Percentiles rank a stretch among this genome's conserved stretches.
These are phyloP conservation scores for Cercophora samala DNA, from an alignment of 495 filamentous ascomycete genomes.

Conservation along the genomic window DNA sequence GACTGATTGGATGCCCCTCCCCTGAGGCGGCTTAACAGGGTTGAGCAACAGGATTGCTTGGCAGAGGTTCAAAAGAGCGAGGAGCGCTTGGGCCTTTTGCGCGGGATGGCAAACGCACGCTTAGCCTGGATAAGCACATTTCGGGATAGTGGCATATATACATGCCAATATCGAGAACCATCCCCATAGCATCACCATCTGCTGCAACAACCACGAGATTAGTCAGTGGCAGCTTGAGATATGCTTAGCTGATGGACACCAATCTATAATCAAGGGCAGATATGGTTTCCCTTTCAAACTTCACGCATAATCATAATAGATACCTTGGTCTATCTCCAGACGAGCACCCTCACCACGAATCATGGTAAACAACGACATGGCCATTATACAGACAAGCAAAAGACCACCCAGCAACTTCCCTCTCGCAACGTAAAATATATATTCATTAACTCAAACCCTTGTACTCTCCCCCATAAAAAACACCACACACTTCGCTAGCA, in stretches of 20 bases:
- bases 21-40: background rate
- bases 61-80: background rate
- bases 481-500: background rate
- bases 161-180: background rate
- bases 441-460: background rate
- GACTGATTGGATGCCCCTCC: background rate
- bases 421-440: background rate
- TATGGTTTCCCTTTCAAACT: too few relatives aligned
- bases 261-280: too few relatives aligned
- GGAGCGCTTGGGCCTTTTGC: background rate
- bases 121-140: background rate
- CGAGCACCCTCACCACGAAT: too few relatives aligned
- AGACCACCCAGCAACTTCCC: too few relatives aligned
- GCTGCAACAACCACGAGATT: too few relatives aligned
- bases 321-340: too few relatives aligned
- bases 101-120: background rate
- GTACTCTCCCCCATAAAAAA: background rate
- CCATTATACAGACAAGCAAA: too few relatives aligned
- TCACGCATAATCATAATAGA: too few relatives aligned
- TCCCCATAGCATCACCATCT: background rate
- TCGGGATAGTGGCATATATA: background rate
- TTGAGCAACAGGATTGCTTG: background rate
- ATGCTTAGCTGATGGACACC: too few relatives aligned
- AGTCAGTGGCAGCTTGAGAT: too few relatives aligned
- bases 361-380: too few relatives aligned